Conservation (phyloP, 192 early-diverging fungal species). For the Thamnidium elegans region DNA sequence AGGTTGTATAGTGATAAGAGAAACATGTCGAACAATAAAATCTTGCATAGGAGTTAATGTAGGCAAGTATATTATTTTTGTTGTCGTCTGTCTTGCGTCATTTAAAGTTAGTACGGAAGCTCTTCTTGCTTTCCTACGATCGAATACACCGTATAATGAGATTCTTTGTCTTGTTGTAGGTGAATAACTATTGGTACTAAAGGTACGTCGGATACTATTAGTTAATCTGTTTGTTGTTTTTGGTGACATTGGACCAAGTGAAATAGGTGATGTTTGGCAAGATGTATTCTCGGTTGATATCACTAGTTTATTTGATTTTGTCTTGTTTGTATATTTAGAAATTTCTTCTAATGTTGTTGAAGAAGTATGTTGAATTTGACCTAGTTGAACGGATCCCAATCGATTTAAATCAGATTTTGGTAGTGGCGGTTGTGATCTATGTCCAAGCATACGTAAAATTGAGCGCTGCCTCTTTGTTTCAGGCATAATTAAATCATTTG, state of each 20-base stretch:
- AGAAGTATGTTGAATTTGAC: background rate
- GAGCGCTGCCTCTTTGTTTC: background rate
- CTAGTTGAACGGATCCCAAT: background rate
- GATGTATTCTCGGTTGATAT: no score
- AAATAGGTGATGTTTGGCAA: no score
- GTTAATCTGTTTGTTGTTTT: background rate
- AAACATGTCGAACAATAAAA: constrained; percentile 79
- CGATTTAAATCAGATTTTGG: background rate
- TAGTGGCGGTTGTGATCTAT: no score
- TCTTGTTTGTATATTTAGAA: no score
- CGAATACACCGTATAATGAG: background rate
- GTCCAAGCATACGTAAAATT: constrained; percentile 10
- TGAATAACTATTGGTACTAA: background rate
- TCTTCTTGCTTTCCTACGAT: constrained; percentile 1
- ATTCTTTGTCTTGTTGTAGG: background rate
- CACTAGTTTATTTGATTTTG: no score
- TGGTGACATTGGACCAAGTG: background rate
- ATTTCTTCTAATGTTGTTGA: background rate
- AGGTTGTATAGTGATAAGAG: constrained; percentile 66
- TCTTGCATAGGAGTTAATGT: constrained; percentile 71
- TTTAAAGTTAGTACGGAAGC: background rate
- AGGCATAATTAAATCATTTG: no score
- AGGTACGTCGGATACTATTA: background rate
- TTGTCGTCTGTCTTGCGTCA: background rate
- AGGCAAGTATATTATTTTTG: constrained; percentile 41